Base-by-base conservation (phyloP, 73 alveolate species). In the Paramecium sexaurelia region DNA sequence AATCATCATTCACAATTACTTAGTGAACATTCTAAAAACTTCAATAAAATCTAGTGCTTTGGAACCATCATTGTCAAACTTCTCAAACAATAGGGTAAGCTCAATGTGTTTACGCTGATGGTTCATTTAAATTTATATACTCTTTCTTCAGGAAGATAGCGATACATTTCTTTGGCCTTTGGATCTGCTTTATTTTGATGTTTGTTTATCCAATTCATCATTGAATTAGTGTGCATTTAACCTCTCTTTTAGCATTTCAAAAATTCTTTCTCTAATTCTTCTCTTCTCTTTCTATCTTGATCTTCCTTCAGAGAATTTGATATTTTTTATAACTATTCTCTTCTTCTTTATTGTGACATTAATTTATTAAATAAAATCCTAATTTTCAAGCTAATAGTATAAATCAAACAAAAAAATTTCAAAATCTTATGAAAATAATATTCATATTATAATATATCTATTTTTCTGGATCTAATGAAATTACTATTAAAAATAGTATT, bases 41-140 rank as follows among this genome's bases (percentile, higher is more conserved):
- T 78, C 90, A 19, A 78, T 78, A 20, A 78, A 78, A 24, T 78
- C 90, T 41, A 78, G 73, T 22, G 90, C 90, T 10, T 78, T 78
- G 71, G 90, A 78, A 78, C 73, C 90, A 78, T 78, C 90, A 7
- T 45, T 78, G 55, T 78, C 90, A 43, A 78, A 78, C 55, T 78
- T 78, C 55, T 78, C 73, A 43, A 78, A 78, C 43, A 78, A 39
- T 10, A 71, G 56, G 35, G 86, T 71, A 3, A 71, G 37, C 36
- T 71, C 86, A 35, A 71, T 71, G 43, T 71, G 86, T 71, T 37
- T 71, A 32, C 83, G 83, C 83, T 61, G 83, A 61, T 61, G 39
- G 45, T 61, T 61, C 83, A 61, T 61, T 29, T 29, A 61, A 8
- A 61, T 61, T 29, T 4, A 51, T 51, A 61, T 37, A 71, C 56